Conservation (phyloP, 345 rosid species). For the Dipteronia dyeriana region DNA sequence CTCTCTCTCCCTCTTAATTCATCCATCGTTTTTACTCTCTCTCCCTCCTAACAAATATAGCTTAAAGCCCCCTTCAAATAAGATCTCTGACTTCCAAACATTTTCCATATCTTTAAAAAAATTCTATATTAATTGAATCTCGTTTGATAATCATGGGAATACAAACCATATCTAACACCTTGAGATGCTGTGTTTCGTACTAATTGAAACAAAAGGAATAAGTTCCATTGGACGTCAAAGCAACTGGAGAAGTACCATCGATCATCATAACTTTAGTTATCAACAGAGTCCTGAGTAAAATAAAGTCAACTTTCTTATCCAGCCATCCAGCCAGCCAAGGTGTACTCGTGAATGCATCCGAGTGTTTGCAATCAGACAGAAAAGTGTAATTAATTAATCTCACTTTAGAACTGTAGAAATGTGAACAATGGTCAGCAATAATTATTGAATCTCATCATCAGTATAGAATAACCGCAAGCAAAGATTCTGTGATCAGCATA, state of each 20-base stretch:
- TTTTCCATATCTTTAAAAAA: too few relatives aligned
- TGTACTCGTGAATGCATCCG: neutral
- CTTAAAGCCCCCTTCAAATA: too few relatives aligned
- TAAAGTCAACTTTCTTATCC: conserved; percentile 6
- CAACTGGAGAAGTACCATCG: neutral
- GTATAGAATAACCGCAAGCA: neutral
- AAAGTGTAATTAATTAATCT: neutral
- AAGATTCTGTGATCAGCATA: neutral
- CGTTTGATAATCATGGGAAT: too few relatives aligned
- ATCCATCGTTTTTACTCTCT: too few relatives aligned
- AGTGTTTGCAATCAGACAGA: neutral
- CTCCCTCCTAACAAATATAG: too few relatives aligned
- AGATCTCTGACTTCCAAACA: too few relatives aligned
- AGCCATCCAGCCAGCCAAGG: neutral
- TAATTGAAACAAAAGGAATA: neutral
- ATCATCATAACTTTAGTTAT: neutral
- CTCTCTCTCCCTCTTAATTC: too few relatives aligned
- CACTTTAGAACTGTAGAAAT: neutral
- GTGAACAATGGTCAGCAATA: neutral
- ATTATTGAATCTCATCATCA: neutral
- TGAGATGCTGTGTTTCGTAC: too few relatives aligned
- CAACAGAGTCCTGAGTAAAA: conserved; percentile 6
- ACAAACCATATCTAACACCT: too few relatives aligned
- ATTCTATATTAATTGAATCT: too few relatives aligned
- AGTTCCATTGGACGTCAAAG: neutral